Evolutionary conservation across 441 rosid species (phyloP), one percentile per base, ranked within the genome.

Genomic region (Gossypium schwendimanii): DNA sequence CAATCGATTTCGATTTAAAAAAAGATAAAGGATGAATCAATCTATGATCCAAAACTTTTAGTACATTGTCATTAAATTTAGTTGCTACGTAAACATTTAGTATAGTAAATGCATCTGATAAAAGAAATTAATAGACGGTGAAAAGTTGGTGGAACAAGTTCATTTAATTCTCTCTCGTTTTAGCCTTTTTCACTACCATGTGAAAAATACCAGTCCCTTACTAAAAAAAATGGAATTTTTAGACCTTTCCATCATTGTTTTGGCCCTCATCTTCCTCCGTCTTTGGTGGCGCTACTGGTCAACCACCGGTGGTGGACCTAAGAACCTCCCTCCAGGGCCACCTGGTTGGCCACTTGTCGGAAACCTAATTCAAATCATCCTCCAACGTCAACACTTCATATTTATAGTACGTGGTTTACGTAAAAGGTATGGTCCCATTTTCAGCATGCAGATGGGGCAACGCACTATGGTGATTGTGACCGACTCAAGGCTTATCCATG

Each of bases 401-500:
- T 89, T 77, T 44, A 12, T 83, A 15, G 71, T 87, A 49, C 82
- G 91, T 24, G 97, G 89, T 75, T 79, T 91, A 72, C 95, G 97
- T 63, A 74, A 77, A 57, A 88, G 74, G 60, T 93, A 85, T 41
- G 97, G 98, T 55, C 91, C 95, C 33, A 91, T 92, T 55, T 92
- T 92, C 84, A 91, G 92, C 82, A 78, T 92, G 92, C 87, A 88
- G 55, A 91, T 92, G 97, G 98, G 98, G 6, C 97, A 92, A 73
- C 92, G 98, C 24, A 91, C 89, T 36, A 75, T 91, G 71, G 82
- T 93, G 36, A 89, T 93, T 0, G 82, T 93, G 72, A 87, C 93
- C 0, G 88, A 87, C 75, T 78, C 92, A 1, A 85, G 84, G 67
- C 90, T 91, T 71, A 93, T 93, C 73, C 98, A 91, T 49, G 95